phyloP scores from a whole-genome alignment of 495 filamentous ascomycete species.

The Glarea lozoyensis region DNA sequence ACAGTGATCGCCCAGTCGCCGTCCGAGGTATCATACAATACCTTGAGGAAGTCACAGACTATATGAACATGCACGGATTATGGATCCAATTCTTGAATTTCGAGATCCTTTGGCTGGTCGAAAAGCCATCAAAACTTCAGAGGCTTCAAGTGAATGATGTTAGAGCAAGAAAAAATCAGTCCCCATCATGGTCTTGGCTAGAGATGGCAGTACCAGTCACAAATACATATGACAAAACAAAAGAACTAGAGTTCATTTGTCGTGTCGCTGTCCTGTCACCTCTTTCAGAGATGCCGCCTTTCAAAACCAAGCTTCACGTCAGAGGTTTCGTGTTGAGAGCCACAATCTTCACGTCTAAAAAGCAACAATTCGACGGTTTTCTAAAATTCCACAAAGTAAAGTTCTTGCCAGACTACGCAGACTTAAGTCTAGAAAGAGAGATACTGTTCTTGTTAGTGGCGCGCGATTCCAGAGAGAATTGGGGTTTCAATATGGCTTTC shows the following conservation, averaged over 20 bases:
- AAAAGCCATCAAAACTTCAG: neutral
- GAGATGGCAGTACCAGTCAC: slow-evolving; percentile 1
- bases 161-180: neutral
- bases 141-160: neutral
- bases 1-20: neutral
- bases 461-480: neutral
- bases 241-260: neutral
- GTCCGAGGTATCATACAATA: neutral
- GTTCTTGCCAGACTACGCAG: neutral
- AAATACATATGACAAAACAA: neutral
- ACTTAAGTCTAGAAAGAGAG: neutral
- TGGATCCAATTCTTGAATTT: neutral
- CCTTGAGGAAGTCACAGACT: neutral
- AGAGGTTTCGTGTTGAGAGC: neutral
- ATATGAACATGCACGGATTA: neutral
- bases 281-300: neutral
- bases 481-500: neutral
- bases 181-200: slow-evolving; percentile 1
- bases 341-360: neutral
- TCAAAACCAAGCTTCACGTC: neutral
- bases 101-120: neutral
- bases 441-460: neutral
- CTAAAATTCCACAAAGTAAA: neutral
- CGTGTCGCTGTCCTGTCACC: neutral
- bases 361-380: neutral